Conservation (phyloP, 495 filamentous ascomycete genomes). For the Chaetomidium leptoderma region DNA sequence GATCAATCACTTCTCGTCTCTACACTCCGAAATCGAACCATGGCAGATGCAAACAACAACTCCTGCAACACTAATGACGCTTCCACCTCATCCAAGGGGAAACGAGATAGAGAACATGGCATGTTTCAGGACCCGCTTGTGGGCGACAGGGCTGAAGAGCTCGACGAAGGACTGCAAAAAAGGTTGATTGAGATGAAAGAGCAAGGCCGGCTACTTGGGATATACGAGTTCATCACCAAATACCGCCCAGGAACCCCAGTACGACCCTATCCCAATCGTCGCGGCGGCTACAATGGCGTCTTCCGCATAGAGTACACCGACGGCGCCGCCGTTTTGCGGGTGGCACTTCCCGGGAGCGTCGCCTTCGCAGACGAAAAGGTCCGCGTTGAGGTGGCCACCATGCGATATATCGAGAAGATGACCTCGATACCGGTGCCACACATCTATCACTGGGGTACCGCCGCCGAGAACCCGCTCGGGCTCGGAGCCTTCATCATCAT, state of each 20-base stretch:
- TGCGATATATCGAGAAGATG: conserved; percentile 38
- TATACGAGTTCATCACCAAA: not conserved
- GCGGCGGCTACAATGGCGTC: conserved; percentile 10
- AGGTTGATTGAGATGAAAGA: not conserved
- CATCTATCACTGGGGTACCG: conserved; percentile 34
- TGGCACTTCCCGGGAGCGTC: conserved; percentile 3
- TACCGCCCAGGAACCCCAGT: not conserved
- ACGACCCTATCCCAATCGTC: not conserved
- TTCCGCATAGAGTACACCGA: conserved; percentile 10
- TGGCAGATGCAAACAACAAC: not conserved
- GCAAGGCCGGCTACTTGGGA: not conserved
- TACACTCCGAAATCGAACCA: too few species aligned
- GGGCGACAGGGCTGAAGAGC: not conserved
- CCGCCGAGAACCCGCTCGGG: conserved; percentile 27
- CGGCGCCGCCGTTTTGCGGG: not conserved
- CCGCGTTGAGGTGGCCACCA: conserved; percentile 40
- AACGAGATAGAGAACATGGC: conserved; percentile 4
- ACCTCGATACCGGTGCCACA: conserved; percentile 42
- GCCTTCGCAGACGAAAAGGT: conserved; percentile 38
- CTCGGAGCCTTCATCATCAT: conserved; percentile 49
- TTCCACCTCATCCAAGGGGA: not conserved
- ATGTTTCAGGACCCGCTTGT: not conserved
- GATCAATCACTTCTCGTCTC: too few species aligned
- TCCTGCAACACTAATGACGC: not conserved
- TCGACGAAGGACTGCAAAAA: not conserved